Base-by-base conservation (phyloP, 805 yeast species). In the Candida nitratophila region DNA sequence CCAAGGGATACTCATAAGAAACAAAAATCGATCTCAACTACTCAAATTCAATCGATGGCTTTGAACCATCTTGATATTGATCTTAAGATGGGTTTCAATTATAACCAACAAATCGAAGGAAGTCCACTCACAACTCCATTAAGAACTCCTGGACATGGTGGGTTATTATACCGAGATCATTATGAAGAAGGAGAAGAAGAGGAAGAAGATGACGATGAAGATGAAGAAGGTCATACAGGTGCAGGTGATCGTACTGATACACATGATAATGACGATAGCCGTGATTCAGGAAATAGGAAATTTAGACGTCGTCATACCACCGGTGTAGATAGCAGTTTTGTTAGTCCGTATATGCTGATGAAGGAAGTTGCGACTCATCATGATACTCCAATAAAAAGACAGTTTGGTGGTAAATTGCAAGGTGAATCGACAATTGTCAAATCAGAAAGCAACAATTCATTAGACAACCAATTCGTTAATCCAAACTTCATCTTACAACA, bases 1-100 rank as follows among this genome's bases (percentile, higher is more conserved):
- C 77, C 79, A 9, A 64, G 62, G 45, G 56, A 26, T 42, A 41
- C 39, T 42, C 65, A 48, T 55, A 56, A 52, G 46, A 61, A 63
- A 37, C 61, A 58, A 31, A 50, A 54, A 35, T 58, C 64, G 14
- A 61, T 62, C 39, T 43, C 64, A n/a, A 54, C 56, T 16, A 9
- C 20, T 20, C 33, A 33, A 17, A 16, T 21, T 6, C 38, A 41
- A 27, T 54, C 63, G 6, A 52, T 59, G 15, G 53, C 61, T 10
- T 45, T 62, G 39, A 44, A 55, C 30, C 66, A 62, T 47, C 47
- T 62, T 30, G 65, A 62, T 48, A 50, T 59, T 2, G 66, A 62
- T 49, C 46, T 60, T 29, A 59, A 58, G 33, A 30, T 45, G 39
- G 31, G 38, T 22, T 12, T 35, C 24, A 47, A 42, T 19, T 34